Evolutionary conservation across 2,329 filamentous ascomycete genomes (phyloP), one percentile per base, ranked within the genome.

Genomic region (Zarea fungicola): DNA sequence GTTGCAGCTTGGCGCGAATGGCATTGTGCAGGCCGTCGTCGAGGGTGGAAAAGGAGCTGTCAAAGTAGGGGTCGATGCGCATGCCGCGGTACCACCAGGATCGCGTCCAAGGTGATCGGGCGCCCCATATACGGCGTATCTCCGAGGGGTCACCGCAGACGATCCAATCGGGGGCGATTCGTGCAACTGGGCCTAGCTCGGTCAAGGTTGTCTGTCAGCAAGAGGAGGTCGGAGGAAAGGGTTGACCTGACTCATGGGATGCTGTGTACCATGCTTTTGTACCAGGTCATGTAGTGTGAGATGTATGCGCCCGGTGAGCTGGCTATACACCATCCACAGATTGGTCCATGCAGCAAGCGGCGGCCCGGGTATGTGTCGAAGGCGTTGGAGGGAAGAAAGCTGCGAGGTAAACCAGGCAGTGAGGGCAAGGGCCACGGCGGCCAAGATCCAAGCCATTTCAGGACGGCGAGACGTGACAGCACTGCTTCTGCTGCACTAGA

Each of bases 41-140:
- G 25, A 69, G 66, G 25, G 72, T 68, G 3, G 72, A 75, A 48
- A 80, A 69, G 16, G 76, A 66, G 54, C 73, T 77, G 58, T 80
- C 71, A 16, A 67, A 65, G 34, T 71, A 64, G 0, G 74, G 72
- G 51, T 80, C 72, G 51, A 82, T 63, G 11, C 71, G 68, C 52
- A 78, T 64, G 2, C 68, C 71, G 48, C 73, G 68, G 55, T 77
- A 77, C 70, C 70, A 77, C 42, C 35, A 39, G 6, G 35, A 40
- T 23, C 48, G 22, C 7, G 51, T 52, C 50, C 50, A 58, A 7
- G 39, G 46, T 5, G 60, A 64, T 6, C 61, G 56, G 11, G 58
- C 58, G 7, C 52, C 57, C 61, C 61, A 64, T 26, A 66, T 58
- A 9, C 58, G 56, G 21, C 61, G 60, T 31, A 65, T 49, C 40